Evolutionary conservation across 352 stramenopile species (phyloP).

Genomic region (Phytophthora colocasiae): DNA sequence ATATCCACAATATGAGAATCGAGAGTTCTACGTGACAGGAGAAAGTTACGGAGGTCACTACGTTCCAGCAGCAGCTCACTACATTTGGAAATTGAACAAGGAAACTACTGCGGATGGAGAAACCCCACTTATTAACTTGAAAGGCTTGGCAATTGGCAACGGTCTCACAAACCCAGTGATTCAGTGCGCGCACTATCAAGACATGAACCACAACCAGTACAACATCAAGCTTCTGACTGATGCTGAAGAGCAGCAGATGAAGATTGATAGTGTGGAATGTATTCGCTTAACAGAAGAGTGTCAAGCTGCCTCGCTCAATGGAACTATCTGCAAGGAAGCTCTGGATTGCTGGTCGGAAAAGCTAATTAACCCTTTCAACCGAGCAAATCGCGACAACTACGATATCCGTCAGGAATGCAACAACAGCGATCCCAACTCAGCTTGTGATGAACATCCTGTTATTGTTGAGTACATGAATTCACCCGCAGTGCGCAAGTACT

Average conservation of each 20-base stretch:
- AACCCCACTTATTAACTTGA: slow-evolving; percentile 41
- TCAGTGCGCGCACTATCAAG: slow-evolving; percentile 54
- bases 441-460: slow-evolving; percentile 54
- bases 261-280: slow-evolving; percentile 44
- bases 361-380: slow-evolving; percentile 48
- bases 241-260: slow-evolving; percentile 42
- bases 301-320: slow-evolving; percentile 29
- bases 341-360: slow-evolving; percentile 52
- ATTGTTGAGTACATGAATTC: slow-evolving; percentile 73
- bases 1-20: slow-evolving; percentile 52
- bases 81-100: slow-evolving; percentile 55
- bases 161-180: slow-evolving; percentile 51
- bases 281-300: slow-evolving; percentile 46
- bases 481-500: slow-evolving; percentile 32
- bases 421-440: slow-evolving; percentile 33
- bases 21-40: slow-evolving; percentile 55
- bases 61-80: slow-evolving; percentile 49
- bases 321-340: slow-evolving; percentile 34
- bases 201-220: slow-evolving; percentile 69
- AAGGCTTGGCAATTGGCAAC: slow-evolving; percentile 66
- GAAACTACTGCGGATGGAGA: background rate
- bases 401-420: slow-evolving; percentile 51
- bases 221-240: slow-evolving; percentile 50
- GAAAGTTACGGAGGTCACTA: slow-evolving; percentile 70
- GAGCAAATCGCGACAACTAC: slow-evolving; percentile 50